Evolutionary conservation across 202 grass and related monocot species (phyloP).

Genomic region (Schoenoplectus triqueter): DNA sequence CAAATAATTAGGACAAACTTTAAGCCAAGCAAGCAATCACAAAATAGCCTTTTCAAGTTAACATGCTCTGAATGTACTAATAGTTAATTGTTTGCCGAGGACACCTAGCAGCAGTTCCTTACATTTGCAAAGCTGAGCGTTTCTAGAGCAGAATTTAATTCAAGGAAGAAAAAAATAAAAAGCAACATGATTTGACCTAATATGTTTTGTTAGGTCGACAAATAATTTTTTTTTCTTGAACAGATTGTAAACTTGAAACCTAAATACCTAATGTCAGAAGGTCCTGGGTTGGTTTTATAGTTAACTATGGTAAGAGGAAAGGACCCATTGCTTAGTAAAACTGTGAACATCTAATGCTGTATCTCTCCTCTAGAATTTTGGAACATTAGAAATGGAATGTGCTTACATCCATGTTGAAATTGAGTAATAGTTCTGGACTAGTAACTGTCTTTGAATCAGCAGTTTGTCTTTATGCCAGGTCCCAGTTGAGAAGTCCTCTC

Average conservation of each 20-base stretch:
- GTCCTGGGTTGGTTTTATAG: neutral
- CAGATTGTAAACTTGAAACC: slow-evolving; percentile 4
- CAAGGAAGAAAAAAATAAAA: neutral
- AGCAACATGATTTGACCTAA: neutral
- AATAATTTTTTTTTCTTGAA: slow-evolving; percentile 2
- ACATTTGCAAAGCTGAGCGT: neutral
- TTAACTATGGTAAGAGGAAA: slow-evolving; percentile 20
- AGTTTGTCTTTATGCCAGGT: slow-evolving; percentile 56
- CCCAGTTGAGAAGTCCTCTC: slow-evolving; percentile 68
- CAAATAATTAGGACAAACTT: neutral
- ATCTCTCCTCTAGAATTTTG: neutral
- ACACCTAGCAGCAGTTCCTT: neutral
- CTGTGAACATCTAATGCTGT: neutral
- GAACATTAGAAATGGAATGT: neutral
- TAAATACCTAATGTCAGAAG: slow-evolving; percentile 5
- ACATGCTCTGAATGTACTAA: slow-evolving; percentile 3
- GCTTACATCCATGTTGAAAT: neutral
- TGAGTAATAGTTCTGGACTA: neutral
- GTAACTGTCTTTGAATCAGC: neutral
- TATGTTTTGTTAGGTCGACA: slow-evolving; percentile 2
- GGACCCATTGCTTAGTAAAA: neutral
- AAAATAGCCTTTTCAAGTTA: slow-evolving; percentile 13
- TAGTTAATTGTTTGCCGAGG: neutral
- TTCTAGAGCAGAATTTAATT: neutral
- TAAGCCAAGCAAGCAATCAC: neutral